Conservation (phyloP, 2,329 filamentous ascomycete species). For the Colletotrichum musae region DNA sequence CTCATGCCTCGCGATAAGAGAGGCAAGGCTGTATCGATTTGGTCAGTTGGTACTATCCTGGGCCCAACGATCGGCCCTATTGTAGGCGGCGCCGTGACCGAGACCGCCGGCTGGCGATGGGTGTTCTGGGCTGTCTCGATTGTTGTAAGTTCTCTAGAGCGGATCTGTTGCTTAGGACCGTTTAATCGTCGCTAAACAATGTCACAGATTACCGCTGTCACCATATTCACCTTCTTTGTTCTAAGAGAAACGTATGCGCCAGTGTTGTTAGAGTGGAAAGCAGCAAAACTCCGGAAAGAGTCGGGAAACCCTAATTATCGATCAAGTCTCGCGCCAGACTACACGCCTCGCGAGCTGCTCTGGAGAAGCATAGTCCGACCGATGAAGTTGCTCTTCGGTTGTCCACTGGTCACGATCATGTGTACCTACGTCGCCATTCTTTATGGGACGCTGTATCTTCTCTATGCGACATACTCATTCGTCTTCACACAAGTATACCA, state of each 20-base stretch:
- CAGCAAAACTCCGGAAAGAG: slow-evolving; percentile 59
- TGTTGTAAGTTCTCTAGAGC: not conserved
- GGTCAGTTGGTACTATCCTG: slow-evolving; percentile 58
- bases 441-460: slow-evolving; percentile 65
- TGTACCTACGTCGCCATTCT: slow-evolving; percentile 61
- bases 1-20: slow-evolving; percentile 46
- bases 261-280: slow-evolving; percentile 60
- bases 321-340: slow-evolving; percentile 65
- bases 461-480: slow-evolving; percentile 65
- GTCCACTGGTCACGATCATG: slow-evolving; percentile 58
- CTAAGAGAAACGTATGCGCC: slow-evolving; percentile 65
- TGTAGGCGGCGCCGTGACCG: slow-evolving; percentile 55
- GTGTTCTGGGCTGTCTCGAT: slow-evolving; percentile 47
- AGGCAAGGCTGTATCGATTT: slow-evolving; percentile 56
- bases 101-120: slow-evolving; percentile 56
- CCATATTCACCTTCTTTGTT: slow-evolving; percentile 54
- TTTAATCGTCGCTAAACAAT: slow-evolving; percentile 46
- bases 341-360: slow-evolving; percentile 57
- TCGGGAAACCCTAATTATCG: slow-evolving; percentile 69
- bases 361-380: slow-evolving; percentile 62
- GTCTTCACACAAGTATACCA: slow-evolving; percentile 60
- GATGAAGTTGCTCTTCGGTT: slow-evolving; percentile 61
- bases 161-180: too few relatives aligned
- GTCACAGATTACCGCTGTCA: slow-evolving; percentile 48
- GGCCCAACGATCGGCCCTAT: slow-evolving; percentile 59